Base-by-base conservation (phyloP, 108 stramenopile genomes). In the Pseudonitzschia multiseries region DNA sequence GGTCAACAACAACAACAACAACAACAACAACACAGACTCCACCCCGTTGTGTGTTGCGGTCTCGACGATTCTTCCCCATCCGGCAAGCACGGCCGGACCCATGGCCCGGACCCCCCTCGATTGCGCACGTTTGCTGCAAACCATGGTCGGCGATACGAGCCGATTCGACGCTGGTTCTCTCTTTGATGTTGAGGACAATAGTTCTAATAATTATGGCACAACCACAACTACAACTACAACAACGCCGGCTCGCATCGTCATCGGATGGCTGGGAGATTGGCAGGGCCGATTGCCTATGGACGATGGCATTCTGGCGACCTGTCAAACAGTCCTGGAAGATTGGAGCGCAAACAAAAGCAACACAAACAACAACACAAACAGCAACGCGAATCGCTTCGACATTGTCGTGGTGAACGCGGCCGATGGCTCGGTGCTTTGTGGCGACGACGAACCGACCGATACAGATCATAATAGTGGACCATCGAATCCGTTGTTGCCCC, bases 201-300 rank as follows among this genome's bases (percentile, higher is more conserved):
- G n/a, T n/a, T n/a, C n/a, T n/a, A n/a, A n/a, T n/a, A n/a, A n/a
- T n/a, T n/a, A n/a, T n/a, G n/a, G n/a, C n/a, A n/a, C n/a, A n/a
- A n/a, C n/a, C n/a, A n/a, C n/a, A n/a, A n/a, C n/a, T n/a, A n/a
- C n/a, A n/a, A n/a, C n/a, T n/a, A n/a, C n/a, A n/a, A n/a, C n/a
- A n/a, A n/a, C n/a, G n/a, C n/a, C n/a, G n/a, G n/a, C n/a, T n/a
- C n/a, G n/a, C n/a, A n/a, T n/a, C n/a, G n/a, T 56, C 32, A 81
- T 87, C 20, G 87, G 82, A 32, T 87, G 87, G 87, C 64, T 84
- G 18, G 81, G 70, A 43, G 87, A 87, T 51, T 87, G 84, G 84
- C 70, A 68, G 51, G 79, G 87, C 32, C 3, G 18, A 4, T 53
- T 81, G 20, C 82, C 82, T 46, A 65, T 81, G 15, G 84, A 87